A percentile compares a stretch with the other conserved stretches of the same genome.
Conservation (phyloP, 805 yeast species). For the Starmerella bacillaris region DNA sequence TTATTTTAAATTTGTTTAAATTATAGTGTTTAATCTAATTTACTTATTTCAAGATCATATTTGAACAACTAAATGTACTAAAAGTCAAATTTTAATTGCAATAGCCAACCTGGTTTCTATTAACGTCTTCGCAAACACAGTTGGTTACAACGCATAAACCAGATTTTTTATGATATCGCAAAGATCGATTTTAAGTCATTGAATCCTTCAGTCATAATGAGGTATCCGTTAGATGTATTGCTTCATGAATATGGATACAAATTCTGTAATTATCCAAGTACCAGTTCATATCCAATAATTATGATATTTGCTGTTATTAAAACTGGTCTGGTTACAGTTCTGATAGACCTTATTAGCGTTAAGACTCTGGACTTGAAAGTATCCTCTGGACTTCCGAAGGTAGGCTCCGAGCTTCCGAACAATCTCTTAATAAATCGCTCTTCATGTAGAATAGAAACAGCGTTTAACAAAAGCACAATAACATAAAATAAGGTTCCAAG, state of each 20-base stretch:
- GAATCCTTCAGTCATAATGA: not conserved
- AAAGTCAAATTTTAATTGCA: too few relatives aligned
- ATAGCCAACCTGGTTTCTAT: too few relatives aligned
- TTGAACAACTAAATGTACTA: too few relatives aligned
- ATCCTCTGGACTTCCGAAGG: constrained; percentile 28
- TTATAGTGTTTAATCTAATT: too few relatives aligned
- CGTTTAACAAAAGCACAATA: constrained; percentile 38
- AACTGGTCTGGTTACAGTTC: constrained; percentile 62
- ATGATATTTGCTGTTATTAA: constrained; percentile 47
- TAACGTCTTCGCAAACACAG: too few relatives aligned
- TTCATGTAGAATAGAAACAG: constrained; percentile 63
- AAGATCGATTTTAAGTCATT: not conserved
- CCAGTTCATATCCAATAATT: constrained; percentile 51
- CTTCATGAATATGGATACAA: too few relatives aligned
- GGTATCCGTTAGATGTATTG: not conserved
- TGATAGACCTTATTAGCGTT: constrained; percentile 50
- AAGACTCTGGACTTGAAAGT: constrained; percentile 42
- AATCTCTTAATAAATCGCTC: constrained; percentile 60
- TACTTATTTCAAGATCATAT: too few relatives aligned
- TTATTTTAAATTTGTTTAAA: too few relatives aligned
- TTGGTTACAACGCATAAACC: too few relatives aligned
- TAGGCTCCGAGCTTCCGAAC: constrained; percentile 26
- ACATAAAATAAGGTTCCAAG: constrained; percentile 24
- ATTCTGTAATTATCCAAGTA: constrained; percentile 34
- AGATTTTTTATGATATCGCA: too few relatives aligned